Evolutionary conservation across 1,284 basidiomycete genomes (phyloP).

Genomic region (Fomitopsis betulina): DNA sequence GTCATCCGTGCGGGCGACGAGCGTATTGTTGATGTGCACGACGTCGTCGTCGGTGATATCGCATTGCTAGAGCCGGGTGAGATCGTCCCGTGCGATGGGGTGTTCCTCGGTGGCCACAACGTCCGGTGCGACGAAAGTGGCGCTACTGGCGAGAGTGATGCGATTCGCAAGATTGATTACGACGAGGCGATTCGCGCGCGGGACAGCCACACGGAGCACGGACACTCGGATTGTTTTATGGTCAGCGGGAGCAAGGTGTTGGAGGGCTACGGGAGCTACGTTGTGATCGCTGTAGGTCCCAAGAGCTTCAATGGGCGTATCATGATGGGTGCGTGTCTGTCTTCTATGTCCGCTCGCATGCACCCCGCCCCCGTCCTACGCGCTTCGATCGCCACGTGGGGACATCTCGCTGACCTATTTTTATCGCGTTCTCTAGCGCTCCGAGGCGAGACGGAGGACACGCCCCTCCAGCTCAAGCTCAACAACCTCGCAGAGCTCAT

Average conservation of each 20-base stretch:
- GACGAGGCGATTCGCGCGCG: slow-evolving; percentile 21
- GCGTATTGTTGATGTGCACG: slow-evolving; percentile 78
- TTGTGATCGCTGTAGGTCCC: slow-evolving; percentile 88
- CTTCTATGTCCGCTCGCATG: slow-evolving; percentile 3
- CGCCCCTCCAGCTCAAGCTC: slow-evolving; percentile 92
- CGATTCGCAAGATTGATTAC: slow-evolving; percentile 40
- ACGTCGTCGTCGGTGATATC: slow-evolving; percentile 93
- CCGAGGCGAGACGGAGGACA: slow-evolving; percentile 78
- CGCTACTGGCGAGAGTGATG: slow-evolving; percentile 88
- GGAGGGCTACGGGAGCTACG: slow-evolving; percentile 92
- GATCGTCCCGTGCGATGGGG: slow-evolving; percentile 91
- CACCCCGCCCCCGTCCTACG: neutral
- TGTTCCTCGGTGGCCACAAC: slow-evolving; percentile 91
- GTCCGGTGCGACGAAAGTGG: slow-evolving; percentile 97
- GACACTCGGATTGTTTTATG: slow-evolving; percentile 90
- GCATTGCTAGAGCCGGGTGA: slow-evolving; percentile 93
- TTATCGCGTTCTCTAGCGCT: slow-evolving; percentile 46
- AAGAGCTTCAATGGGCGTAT: slow-evolving; percentile 95
- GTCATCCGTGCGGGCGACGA: slow-evolving; percentile 85
- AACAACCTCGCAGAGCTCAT: slow-evolving; percentile 92
- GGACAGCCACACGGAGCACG: slow-evolving; percentile 20
- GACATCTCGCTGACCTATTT: neutral
- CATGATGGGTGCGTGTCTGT: slow-evolving; percentile 76
- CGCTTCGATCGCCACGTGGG: slow-evolving; percentile 4
- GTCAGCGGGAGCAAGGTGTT: slow-evolving; percentile 93